Percentiles rank a stretch among this genome's conserved stretches.
Conservation (phyloP, 495 filamentous ascomycete species). For the Aspergillus avenaceus region DNA sequence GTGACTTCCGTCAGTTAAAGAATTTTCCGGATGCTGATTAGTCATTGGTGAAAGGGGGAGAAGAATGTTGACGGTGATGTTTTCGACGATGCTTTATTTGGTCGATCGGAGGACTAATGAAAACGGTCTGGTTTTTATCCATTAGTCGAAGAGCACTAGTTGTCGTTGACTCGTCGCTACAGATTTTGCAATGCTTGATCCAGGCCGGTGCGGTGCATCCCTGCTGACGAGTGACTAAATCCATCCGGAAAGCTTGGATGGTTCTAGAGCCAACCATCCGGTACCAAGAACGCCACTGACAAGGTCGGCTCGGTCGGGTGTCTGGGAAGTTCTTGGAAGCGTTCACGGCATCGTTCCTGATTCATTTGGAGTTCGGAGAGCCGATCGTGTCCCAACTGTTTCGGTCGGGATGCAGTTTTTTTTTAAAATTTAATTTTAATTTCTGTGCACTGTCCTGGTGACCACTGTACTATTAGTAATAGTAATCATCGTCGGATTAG, state of each 20-base stretch:
- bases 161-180: neutral
- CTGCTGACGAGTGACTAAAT: neutral
- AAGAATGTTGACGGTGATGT: neutral
- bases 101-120: too few species aligned
- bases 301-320: slow-evolving; percentile 12
- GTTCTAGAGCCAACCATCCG: slow-evolving; percentile 4
- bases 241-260: slow-evolving; percentile 18
- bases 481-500: neutral
- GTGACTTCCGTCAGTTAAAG: too few species aligned
- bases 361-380: slow-evolving; percentile 2
- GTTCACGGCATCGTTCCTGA: neutral
- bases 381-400: slow-evolving; percentile 1
- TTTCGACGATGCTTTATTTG: neutral
- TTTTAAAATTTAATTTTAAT: too few species aligned
- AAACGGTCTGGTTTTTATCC: neutral
- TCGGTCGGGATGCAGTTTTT: slow-evolving; percentile 3
- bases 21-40: neutral
- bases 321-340: neutral
- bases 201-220: too few species aligned
- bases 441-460: neutral
- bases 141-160: neutral
- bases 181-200: neutral
- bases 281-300: slow-evolving; percentile 1
- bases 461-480: neutral
- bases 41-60: neutral